phyloP scores from a whole-genome alignment of 1,139 yeast genomes.

The Entelexis sorbosivorans region DNA sequence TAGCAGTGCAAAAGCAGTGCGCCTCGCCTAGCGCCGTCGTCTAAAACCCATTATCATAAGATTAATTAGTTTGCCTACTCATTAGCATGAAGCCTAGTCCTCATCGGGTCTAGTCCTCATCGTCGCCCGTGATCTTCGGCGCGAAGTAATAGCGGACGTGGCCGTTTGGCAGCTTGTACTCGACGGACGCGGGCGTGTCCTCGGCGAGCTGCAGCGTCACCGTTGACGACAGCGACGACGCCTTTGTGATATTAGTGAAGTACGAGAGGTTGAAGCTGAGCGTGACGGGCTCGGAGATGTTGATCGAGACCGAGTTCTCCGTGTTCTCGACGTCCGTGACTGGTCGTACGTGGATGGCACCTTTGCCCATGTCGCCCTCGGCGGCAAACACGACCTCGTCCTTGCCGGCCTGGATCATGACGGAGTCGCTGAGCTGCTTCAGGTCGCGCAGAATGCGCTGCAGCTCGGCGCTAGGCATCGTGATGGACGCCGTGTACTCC shows the following conservation, averaged over 20 bases:
- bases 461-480: slow-evolving; percentile 81
- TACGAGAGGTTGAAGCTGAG: slow-evolving; percentile 87
- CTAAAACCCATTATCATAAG: too few species aligned
- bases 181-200: slow-evolving; percentile 88
- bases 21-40: too few species aligned
- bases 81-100: too few species aligned
- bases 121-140: slow-evolving; percentile 51
- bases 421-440: slow-evolving; percentile 73
- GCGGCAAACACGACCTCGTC: slow-evolving; percentile 84
- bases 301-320: slow-evolving; percentile 65
- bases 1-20: too few species aligned
- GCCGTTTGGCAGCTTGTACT: slow-evolving; percentile 86
- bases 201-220: slow-evolving; percentile 81
- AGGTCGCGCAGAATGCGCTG: slow-evolving; percentile 85
- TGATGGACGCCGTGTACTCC: slow-evolving; percentile 77
- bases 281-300: slow-evolving; percentile 76
- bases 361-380: slow-evolving; percentile 88
- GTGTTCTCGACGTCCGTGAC: slow-evolving; percentile 61
- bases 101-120: slow-evolving; percentile 22
- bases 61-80: too few species aligned
- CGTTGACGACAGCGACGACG: slow-evolving; percentile 62
- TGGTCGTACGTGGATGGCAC: slow-evolving; percentile 78
- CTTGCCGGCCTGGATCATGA: slow-evolving; percentile 77
- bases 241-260: slow-evolving; percentile 82
- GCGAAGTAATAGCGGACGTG: slow-evolving; percentile 92